A percentile compares a stretch with the other conserved stretches of the same genome.
phyloP scores from a whole-genome alignment of 1,284 basidiomycete genomes.

The Ganoderma meredithae region DNA sequence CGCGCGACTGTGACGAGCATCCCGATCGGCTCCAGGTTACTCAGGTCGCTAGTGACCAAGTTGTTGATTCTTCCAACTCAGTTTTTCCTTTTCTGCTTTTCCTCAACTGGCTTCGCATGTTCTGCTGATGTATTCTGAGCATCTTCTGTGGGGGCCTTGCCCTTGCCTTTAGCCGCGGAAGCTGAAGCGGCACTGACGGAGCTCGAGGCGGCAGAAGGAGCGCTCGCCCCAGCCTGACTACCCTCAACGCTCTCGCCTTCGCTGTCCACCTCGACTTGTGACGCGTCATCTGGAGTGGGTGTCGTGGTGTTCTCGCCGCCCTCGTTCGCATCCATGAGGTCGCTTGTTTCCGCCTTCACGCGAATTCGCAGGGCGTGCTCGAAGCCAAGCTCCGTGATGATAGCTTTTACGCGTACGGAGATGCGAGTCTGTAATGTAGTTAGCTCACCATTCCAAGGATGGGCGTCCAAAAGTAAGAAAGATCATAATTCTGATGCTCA shows the following conservation, averaged over 20 bases:
- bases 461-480: too few species aligned
- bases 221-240: constrained; percentile 15
- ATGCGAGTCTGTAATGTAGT: constrained; percentile 44
- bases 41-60: constrained; percentile 26
- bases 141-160: constrained; percentile 32
- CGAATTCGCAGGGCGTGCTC: constrained; percentile 64
- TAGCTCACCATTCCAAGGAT: constrained; percentile 39
- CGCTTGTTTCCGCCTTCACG: constrained; percentile 46
- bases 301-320: constrained; percentile 30
- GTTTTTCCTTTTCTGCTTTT: constrained; percentile 44
- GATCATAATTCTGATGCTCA: too few species aligned
- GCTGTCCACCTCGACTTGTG: constrained; percentile 18
- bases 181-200: constrained; percentile 9
- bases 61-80: constrained; percentile 58
- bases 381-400: constrained; percentile 65
- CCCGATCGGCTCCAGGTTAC: constrained; percentile 14
- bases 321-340: neutral
- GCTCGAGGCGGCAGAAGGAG: constrained; percentile 19
- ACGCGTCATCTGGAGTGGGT: constrained; percentile 39
- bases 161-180: constrained; percentile 15
- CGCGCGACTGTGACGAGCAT: constrained; percentile 14
- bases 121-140: constrained; percentile 13
- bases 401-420: constrained; percentile 53
- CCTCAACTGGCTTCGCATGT: constrained; percentile 12
- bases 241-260: constrained; percentile 12